Base-by-base conservation (phyloP, 805 yeast species). In the Cyberlindnera mrakii region DNA sequence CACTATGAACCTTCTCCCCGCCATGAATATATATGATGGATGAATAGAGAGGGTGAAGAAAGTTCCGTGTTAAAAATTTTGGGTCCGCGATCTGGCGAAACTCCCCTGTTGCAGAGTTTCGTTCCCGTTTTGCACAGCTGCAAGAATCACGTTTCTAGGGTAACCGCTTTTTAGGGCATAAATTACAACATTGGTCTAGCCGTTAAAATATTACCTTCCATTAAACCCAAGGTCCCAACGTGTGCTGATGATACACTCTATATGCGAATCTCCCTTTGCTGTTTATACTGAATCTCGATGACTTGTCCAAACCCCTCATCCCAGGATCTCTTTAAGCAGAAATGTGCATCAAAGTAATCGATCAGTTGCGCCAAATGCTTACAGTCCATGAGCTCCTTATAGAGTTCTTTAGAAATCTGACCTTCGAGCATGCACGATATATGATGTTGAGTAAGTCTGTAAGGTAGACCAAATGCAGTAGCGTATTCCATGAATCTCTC, bases 391-490 rank as follows among this genome's bases (percentile, higher is more conserved):
- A 93, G 66, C 48, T 75, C 80, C 51, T 77, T 77, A 37, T 78
- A 67, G 35, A 75, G 62, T 1, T 59, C 52, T 50, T 74, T 76
- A 3, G 71, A 56, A 8, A 82, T 43, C 41, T 65, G 69, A 46
- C 72, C 71, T 33, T 79, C 85, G 49, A 89, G 63, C 98, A 93
- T 91, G 60, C 93, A 85, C 10, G 85, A 77, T 42, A 93, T 60
- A 63, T 91, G 98, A 57, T 91, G 96, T 60, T 88, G 96, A 4
- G 80, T 71, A 32, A 91, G 69, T 57, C 90, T 78, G 59, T 78
- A 91, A 2, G 95, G 97, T 43, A 89, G 67, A 0, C 96, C 97
- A 57, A 82, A 88, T 17, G 81, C 77, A 14, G 87, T 74, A 8
- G 85, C 76, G 50, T 81, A 78, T 54, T 86, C 82, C 85, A 89